phyloP scores from a whole-genome alignment of 139 green algal species.

The Tetradesmus obliquus region DNA sequence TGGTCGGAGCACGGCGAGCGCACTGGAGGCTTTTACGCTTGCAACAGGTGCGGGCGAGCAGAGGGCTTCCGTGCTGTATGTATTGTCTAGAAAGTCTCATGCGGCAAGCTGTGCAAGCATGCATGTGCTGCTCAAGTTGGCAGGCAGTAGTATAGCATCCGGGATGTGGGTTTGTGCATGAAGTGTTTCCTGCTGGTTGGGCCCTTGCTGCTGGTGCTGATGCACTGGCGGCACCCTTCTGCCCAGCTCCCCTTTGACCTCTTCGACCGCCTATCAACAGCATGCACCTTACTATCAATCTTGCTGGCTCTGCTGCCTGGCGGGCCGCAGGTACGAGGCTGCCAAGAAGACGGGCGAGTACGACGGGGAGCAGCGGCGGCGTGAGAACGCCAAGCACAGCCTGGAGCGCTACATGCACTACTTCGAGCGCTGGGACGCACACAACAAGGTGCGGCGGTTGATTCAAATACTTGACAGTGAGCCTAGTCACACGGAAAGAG shows the following conservation, averaged over 20 bases:
- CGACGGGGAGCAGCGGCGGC: slow-evolving; percentile 84
- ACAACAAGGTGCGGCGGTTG: slow-evolving; percentile 71
- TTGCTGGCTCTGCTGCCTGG: not conserved
- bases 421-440: slow-evolving; percentile 86
- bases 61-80: not conserved
- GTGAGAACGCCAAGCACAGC: slow-evolving; percentile 87
- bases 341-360: slow-evolving; percentile 86
- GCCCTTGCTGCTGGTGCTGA: too few relatives aligned
- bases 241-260: too few relatives aligned
- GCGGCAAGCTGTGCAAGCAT: not conserved
- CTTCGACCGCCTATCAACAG: not conserved
- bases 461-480: too few relatives aligned
- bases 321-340: slow-evolving; percentile 80
- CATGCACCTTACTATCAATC: not conserved
- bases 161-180: too few relatives aligned
- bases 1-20: slow-evolving; percentile 96
- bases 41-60: slow-evolving; percentile 82
- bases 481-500: too few relatives aligned
- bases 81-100: not conserved
- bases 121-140: not conserved
- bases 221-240: too few relatives aligned
- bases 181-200: too few relatives aligned
- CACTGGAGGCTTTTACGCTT: slow-evolving; percentile 97
- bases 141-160: not conserved
- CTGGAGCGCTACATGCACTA: slow-evolving; percentile 93